phyloP scores from a whole-genome alignment of 495 filamentous ascomycete genomes.

The Ramalina intermedia region DNA sequence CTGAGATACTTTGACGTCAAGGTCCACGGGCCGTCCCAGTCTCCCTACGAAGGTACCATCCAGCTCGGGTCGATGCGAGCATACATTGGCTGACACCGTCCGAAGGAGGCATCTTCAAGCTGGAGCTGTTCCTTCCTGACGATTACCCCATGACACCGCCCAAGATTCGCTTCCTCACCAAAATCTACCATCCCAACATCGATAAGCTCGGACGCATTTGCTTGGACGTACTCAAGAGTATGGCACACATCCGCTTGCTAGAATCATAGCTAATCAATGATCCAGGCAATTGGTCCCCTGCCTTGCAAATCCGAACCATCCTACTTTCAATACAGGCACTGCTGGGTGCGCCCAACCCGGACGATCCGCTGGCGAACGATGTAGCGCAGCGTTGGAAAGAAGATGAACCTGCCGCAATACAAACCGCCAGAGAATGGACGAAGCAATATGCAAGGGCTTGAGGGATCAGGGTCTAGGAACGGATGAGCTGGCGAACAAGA shows the following conservation, averaged over 20 bases:
- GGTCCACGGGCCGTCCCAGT: conserved; percentile 87
- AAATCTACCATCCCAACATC: conserved; percentile 99
- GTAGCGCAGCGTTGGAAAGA: conserved; percentile 98
- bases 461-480: neutral
- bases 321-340: conserved; percentile 94
- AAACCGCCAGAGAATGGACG: conserved; percentile 83
- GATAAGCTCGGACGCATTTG: conserved; percentile 96
- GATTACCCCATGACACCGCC: conserved; percentile 99
- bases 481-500: neutral
- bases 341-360: conserved; percentile 90
- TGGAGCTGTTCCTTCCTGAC: conserved; percentile 96
- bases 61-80: neutral
- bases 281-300: conserved; percentile 94
- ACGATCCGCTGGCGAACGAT: conserved; percentile 91
- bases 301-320: conserved; percentile 94
- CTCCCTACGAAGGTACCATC: conserved; percentile 72
- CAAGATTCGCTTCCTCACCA: conserved; percentile 95
- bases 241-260: conserved; percentile 9
- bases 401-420: conserved; percentile 78
- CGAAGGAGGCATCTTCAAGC: conserved; percentile 84
- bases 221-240: conserved; percentile 94
- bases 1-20: conserved; percentile 95
- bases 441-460: conserved; percentile 54
- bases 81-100: conserved; percentile 12
- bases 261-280: conserved; percentile 9